Conservation (phyloP, 352 stramenopile species). For the Phytophthora podocarpi region DNA sequence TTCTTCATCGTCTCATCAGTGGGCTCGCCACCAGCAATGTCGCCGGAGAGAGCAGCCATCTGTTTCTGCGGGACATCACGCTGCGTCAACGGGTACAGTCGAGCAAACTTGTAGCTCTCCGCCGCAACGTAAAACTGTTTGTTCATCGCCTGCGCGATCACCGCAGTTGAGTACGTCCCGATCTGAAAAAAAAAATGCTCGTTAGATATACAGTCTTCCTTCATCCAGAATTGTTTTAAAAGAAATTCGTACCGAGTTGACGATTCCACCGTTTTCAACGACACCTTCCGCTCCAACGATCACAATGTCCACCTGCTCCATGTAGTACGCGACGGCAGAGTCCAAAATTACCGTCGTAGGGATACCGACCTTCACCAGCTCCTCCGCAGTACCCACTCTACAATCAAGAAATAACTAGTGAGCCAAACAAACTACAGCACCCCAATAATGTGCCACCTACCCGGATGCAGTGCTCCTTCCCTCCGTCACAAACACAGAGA, state of each 20-base stretch:
- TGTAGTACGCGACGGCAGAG: slow-evolving; percentile 95
- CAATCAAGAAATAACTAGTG: neutral
- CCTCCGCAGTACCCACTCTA: slow-evolving; percentile 72
- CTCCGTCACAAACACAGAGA: slow-evolving; percentile 94
- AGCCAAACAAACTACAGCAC: slow-evolving; percentile 1
- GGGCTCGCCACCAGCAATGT: slow-evolving; percentile 32
- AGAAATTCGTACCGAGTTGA: slow-evolving; percentile 91
- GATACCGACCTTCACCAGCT: slow-evolving; percentile 89
- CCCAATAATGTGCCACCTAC: slow-evolving; percentile 41
- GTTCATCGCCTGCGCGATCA: slow-evolving; percentile 94
- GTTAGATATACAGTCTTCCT: neutral
- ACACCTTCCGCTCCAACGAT: slow-evolving; percentile 96
- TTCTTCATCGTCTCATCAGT: slow-evolving; percentile 45
- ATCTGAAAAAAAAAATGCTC: slow-evolving; percentile 56
- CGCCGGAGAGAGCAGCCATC: slow-evolving; percentile 48
- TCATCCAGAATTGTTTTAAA: too few species aligned
- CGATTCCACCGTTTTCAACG: slow-evolving; percentile 97
- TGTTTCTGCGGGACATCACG: slow-evolving; percentile 90
- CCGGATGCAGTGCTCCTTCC: slow-evolving; percentile 91
- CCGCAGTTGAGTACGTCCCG: slow-evolving; percentile 94
- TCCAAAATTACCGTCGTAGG: slow-evolving; percentile 96
- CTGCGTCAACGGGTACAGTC: slow-evolving; percentile 98
- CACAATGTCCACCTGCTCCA: slow-evolving; percentile 96
- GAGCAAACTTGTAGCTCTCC: slow-evolving; percentile 99
- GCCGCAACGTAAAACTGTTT: slow-evolving; percentile 98